These are phyloP conservation scores for Apophysomyces sp. DNA, from an alignment of 371 early-diverging fungal species.

Conservation along the genomic window DNA sequence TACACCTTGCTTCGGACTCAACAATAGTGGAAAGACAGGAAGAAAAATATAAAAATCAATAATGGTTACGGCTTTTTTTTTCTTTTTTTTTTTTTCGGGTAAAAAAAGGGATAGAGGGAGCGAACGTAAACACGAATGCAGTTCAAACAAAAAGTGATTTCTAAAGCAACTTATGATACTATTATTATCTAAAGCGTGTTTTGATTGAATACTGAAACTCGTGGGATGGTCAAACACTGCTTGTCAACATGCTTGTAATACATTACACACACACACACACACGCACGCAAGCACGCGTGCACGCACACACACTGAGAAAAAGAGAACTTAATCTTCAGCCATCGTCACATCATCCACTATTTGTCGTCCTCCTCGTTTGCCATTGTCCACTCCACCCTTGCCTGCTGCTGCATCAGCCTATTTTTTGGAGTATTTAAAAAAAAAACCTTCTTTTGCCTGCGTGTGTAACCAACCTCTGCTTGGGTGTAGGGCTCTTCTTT, in stretches of 20 bases:
- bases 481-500: slow-evolving; percentile 87
- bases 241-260: background rate
- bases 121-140: background rate
- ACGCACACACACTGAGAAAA: too few relatives aligned
- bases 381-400: slow-evolving; percentile 43
- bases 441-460: background rate
- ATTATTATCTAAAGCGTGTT: background rate
- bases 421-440: background rate
- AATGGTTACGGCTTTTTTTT: background rate
- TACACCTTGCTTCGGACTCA: background rate
- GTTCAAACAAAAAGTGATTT: background rate
- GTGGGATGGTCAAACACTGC: background rate
- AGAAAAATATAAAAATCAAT: background rate
- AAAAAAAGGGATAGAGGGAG: slow-evolving; percentile 1
- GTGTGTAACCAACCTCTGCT: slow-evolving; percentile 65
- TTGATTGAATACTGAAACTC: slow-evolving; percentile 1
- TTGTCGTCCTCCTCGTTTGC: slow-evolving; percentile 40
- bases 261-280: slow-evolving; percentile 1
- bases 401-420: slow-evolving; percentile 54
- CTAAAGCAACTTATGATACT: background rate
- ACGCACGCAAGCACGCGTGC: background rate
- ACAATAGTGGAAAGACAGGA: background rate
- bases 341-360: slow-evolving; percentile 34
- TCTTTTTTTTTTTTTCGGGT: background rate
- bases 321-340: slow-evolving; percentile 25